Base-by-base conservation (phyloP, 352 stramenopile species). In the Phytopythium vexans region DNA sequence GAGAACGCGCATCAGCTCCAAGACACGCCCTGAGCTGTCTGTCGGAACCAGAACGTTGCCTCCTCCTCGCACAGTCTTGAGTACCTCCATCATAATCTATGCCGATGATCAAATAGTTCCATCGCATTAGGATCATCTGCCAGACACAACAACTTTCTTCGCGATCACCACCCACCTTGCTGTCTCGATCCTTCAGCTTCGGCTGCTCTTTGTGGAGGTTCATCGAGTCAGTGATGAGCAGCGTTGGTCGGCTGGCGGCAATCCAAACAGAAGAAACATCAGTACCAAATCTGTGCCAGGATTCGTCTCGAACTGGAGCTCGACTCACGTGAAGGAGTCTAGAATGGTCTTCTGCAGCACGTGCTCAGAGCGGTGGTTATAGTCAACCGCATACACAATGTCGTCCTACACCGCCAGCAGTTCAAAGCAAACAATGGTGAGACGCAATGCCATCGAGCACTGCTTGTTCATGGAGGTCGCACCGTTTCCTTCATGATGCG, bases 31-130 rank as follows among this genome's bases (percentile, higher is more conserved):
- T 16, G 86, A 93, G 40, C 89, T 96, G 66, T 98, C 95, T 0
- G 92, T 95, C 0, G 96, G 96, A n/a, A 98, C 88, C 16, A 99
- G 71, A 6, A 98, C 94, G 60, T 98, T 98, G 14, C 95, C 94
- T 47, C 96, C 95, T 14, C 85, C 83, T 32, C 96, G 79, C 7
- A 98, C 77, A 3, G 69, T 94, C 64, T 98, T 94, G 41, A 97
- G 77, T 40, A 98, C 82, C 60, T 97, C 87, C 52, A 96, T 83
- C 77, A 98, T 97, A 47, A 94, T 93, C 77, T 96, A 58, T 33
- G 55, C 68, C 4, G 68, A 15, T 40, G 42, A 31, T 74, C 41
- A 40, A 74, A 54, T 12, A 68, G 44, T 54, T 72, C 62, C 44
- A 55, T 67, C 5, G 33, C 12, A 34, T 63, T 37, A 69, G 55